Conservation (phyloP, 305 asterid species). For the Fraxinus nigra region DNA sequence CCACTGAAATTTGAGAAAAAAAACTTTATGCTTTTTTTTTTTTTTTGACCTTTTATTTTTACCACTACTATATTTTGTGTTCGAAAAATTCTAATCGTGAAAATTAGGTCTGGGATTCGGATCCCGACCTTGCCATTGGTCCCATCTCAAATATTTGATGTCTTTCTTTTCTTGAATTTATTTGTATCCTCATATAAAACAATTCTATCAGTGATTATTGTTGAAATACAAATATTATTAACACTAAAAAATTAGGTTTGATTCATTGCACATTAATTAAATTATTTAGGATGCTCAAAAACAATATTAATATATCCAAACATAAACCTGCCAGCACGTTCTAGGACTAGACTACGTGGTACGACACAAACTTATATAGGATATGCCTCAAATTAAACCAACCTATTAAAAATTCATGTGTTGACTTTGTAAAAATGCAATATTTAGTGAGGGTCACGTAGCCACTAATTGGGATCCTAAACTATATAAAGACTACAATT, state of each 20-base stretch:
- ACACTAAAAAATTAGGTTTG: not conserved
- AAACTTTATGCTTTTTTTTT: too few relatives aligned
- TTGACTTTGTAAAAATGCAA: constrained; percentile 5
- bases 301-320: not conserved
- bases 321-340: not conserved
- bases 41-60: too few relatives aligned
- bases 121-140: too few relatives aligned
- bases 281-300: not conserved
- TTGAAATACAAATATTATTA: not conserved
- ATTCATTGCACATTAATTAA: not conserved
- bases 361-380: not conserved
- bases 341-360: not conserved
- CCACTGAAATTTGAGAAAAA: too few relatives aligned
- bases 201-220: not conserved
- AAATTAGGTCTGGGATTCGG: too few relatives aligned
- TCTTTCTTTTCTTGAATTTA: not conserved
- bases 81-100: too few relatives aligned
- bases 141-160: too few relatives aligned
- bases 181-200: not conserved
- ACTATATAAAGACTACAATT: constrained; percentile 28
- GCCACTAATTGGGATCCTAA: constrained; percentile 5
- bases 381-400: not conserved
- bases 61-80: too few relatives aligned
- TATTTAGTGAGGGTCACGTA: constrained; percentile 45
- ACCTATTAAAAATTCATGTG: not conserved